Evolutionary conservation across 2,329 filamentous ascomycete genomes (phyloP), one percentile per base, ranked within the genome.

Genomic region (Aulographum hederae): DNA sequence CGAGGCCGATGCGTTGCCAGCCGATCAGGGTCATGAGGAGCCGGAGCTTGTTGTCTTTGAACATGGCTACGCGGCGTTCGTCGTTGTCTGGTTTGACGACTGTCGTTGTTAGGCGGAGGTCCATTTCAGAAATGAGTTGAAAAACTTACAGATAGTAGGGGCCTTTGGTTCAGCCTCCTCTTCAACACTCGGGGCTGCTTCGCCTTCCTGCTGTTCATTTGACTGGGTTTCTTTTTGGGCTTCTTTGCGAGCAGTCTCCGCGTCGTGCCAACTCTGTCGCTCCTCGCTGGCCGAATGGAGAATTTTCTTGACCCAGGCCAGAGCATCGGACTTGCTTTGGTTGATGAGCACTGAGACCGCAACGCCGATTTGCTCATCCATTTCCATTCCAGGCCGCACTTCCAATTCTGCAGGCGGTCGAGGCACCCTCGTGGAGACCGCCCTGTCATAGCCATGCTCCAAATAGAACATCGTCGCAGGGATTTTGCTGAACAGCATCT

Each of bases 401-500:
- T 89, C 79, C 14, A 98, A 61, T 46, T 91, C 80, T 8, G 79
- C 78, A 0, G 75, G 82, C 3, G 81, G 69, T 40, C 69, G 70
- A 6, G 73, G 67, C 27, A 71, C 65, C n/a, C 65, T 60, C 14
- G 67, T 65, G 16, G 74, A 50, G 0, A 75, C 69, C 40, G 86
- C 82, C 46, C 75, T 80, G 45, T 94, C 84, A 42, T 81, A 78
- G 0, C 89, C 89, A 45, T 85, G 84, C 47, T 95, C 85, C 4
- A 98, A 65, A 48, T 82, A 95, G 53, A 79, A 81, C 1, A 82
- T 67, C 0, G 81, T 93, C 28, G 69, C 68, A 32, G 73, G 75
- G 35, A 84, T 78, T 53, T 98, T 98, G 51, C 80, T 92, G 53
- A 98, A 98, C 11, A 98, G 63, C 65, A 98, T 71, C 54, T 98